Evolutionary conservation across 148 eudicot genomes (phyloP).

Genomic region (Chenopodium album): DNA sequence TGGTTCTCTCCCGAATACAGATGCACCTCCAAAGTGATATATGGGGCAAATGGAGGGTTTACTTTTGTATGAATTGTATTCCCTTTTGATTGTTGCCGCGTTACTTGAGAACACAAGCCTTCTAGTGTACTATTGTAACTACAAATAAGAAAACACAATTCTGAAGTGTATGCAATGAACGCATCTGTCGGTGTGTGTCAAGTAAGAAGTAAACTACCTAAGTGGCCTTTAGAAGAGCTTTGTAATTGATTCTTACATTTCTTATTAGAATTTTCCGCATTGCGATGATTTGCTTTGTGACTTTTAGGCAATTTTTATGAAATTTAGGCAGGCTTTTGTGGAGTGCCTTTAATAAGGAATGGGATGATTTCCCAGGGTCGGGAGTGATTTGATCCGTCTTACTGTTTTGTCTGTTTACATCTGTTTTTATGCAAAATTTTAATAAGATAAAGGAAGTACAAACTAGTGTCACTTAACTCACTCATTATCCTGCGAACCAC

Average conservation of each 20-base stretch:
- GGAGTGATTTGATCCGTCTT: not conserved
- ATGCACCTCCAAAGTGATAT: not conserved
- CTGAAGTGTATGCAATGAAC: not conserved
- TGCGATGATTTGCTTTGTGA: too few species aligned
- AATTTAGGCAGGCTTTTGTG: not conserved
- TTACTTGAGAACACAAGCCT: not conserved
- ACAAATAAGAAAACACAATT: too few species aligned
- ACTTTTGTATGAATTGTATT: not conserved
- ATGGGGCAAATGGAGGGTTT: not conserved
- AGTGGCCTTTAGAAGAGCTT: not conserved
- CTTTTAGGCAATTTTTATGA: not conserved
- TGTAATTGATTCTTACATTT: not conserved
- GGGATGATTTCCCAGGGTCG: not conserved
- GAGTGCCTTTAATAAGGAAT: not conserved
- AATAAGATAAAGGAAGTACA: not conserved
- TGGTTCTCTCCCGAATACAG: not conserved
- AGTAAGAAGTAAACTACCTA: not conserved
- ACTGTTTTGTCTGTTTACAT: not conserved
- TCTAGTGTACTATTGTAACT: not conserved
- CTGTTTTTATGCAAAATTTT: not conserved
- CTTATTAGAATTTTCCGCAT: not conserved
- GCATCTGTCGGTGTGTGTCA: not conserved
- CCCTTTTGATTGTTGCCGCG: not conserved
- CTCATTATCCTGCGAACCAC: not conserved
- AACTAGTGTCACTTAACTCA: not conserved